These are phyloP conservation scores for Dictyostelium purpureum DNA, from an alignment of 78 protist species.

Conservation along the genomic window DNA sequence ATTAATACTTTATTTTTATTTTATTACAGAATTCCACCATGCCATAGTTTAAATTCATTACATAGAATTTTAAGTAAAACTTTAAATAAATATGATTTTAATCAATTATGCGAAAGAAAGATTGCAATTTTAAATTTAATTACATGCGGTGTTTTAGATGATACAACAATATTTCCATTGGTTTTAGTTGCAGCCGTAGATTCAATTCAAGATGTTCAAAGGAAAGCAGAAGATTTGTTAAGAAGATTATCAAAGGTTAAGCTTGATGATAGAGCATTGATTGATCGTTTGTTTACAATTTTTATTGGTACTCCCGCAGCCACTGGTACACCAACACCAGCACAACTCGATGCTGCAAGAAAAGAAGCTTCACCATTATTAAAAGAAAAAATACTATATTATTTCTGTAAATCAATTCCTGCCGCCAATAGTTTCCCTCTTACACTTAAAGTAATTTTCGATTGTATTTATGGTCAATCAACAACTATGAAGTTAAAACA, in stretches of 20 bases:
- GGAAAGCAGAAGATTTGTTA: slow-evolving; percentile 15
- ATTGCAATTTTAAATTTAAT: slow-evolving; percentile 10
- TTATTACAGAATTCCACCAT: slow-evolving; percentile 34
- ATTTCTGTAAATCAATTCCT: slow-evolving; percentile 1
- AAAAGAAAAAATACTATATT: slow-evolving; percentile 13
- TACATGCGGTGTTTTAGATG: background rate
- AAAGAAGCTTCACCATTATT: background rate
- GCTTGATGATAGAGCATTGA: background rate
- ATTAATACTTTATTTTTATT: background rate
- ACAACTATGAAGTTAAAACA: slow-evolving; percentile 33
- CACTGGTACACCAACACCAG: background rate
- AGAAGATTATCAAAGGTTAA: slow-evolving; percentile 45
- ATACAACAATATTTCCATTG: slow-evolving; percentile 10
- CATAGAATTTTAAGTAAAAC: slow-evolving; percentile 59
- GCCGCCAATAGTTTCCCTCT: slow-evolving; percentile 76
- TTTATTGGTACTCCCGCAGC: slow-evolving; percentile 10
- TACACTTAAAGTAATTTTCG: slow-evolving; percentile 58
- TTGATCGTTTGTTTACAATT: background rate
- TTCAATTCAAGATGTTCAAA: slow-evolving; percentile 5
- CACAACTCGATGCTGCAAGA: background rate
- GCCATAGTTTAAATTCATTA: slow-evolving; percentile 8
- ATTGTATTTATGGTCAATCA: slow-evolving; percentile 43
- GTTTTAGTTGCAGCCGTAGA: slow-evolving; percentile 11
- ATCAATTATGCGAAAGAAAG: slow-evolving; percentile 23
- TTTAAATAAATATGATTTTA: slow-evolving; percentile 52